A percentile compares a stretch with the other conserved stretches of the same genome.
phyloP scores from a whole-genome alignment of 2,329 filamentous ascomycete genomes.

The Rhexocercosporidium sp. region DNA sequence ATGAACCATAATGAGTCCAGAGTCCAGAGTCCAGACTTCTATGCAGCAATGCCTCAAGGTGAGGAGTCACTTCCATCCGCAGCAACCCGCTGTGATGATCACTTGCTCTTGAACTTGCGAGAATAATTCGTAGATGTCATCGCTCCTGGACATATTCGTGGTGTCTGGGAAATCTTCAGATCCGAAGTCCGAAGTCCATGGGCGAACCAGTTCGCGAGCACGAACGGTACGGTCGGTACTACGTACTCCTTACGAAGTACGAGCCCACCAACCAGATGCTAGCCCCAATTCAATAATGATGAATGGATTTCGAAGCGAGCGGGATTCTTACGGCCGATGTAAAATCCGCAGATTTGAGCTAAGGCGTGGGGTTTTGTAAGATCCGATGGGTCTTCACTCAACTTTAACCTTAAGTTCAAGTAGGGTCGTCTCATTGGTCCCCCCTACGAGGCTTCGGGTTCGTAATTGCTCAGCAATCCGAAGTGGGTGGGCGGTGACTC shows the following conservation, averaged over 20 bases:
- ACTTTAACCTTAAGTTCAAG: slow-evolving; percentile 4
- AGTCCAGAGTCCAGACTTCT: background rate
- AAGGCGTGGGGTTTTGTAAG: background rate
- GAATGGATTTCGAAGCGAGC: background rate
- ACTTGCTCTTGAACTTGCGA: too few relatives aligned
- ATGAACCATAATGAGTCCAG: background rate
- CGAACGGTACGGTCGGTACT: background rate
- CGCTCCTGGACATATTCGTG: background rate
- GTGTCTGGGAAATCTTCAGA: background rate
- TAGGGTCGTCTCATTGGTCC: background rate
- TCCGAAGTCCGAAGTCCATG: slow-evolving; percentile 1
- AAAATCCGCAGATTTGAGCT: slow-evolving; percentile 1
- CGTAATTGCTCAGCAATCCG: slow-evolving; percentile 1
- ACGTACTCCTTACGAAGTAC: slow-evolving; percentile 4
- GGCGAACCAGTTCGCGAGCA: background rate
- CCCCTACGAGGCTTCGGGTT: slow-evolving; percentile 12
- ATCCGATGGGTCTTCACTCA: background rate
- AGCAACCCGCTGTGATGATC: slow-evolving; percentile 8
- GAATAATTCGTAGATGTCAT: background rate
- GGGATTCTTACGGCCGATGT: slow-evolving; percentile 5
- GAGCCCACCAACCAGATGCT: background rate
- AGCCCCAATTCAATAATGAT: background rate
- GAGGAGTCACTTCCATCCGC: slow-evolving; percentile 3
- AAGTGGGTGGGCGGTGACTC: slow-evolving; percentile 5
- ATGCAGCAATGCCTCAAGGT: slow-evolving; percentile 9